These are phyloP conservation scores for Miscanthus sacchariflorus DNA, from an alignment of 202 grass and related monocot genomes.

Conservation along the genomic window DNA sequence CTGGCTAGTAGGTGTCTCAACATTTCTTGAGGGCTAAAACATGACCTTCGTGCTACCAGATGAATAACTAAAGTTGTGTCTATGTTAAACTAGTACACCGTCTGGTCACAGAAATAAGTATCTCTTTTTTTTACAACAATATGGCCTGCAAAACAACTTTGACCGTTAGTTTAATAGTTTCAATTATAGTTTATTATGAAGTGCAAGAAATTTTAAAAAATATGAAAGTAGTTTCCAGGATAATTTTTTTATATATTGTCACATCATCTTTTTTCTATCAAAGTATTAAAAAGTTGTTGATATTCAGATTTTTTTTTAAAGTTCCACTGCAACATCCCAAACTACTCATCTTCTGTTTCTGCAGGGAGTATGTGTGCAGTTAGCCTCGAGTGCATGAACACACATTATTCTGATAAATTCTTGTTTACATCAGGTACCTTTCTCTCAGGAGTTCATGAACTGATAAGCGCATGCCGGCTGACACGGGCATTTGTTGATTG, in stretches of 20 bases:
- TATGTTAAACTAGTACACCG: neutral
- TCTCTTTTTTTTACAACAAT: neutral
- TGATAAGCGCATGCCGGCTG: slow-evolving; percentile 76
- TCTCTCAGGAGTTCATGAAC: slow-evolving; percentile 67
- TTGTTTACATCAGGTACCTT: slow-evolving; percentile 65
- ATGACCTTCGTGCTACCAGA: neutral
- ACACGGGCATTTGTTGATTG: slow-evolving; percentile 63
- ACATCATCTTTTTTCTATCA: neutral
- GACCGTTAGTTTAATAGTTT: neutral
- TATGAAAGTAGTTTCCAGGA: neutral
- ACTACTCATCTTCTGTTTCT: neutral
- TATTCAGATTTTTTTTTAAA: neutral
- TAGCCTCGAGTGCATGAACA: neutral
- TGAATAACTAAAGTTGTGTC: slow-evolving; percentile 1
- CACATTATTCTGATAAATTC: slow-evolving; percentile 27
- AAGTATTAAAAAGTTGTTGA: neutral
- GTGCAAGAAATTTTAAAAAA: neutral
- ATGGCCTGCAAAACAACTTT: neutral
- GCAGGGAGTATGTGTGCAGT: neutral
- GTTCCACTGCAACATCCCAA: neutral
- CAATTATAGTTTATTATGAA: neutral
- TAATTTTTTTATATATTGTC: neutral
- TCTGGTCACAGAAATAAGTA: neutral
- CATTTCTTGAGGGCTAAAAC: neutral
- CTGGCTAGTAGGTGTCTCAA: neutral